Base-by-base conservation (phyloP, 2,329 filamentous ascomycete genomes). In the Apiospora malaysiana region DNA sequence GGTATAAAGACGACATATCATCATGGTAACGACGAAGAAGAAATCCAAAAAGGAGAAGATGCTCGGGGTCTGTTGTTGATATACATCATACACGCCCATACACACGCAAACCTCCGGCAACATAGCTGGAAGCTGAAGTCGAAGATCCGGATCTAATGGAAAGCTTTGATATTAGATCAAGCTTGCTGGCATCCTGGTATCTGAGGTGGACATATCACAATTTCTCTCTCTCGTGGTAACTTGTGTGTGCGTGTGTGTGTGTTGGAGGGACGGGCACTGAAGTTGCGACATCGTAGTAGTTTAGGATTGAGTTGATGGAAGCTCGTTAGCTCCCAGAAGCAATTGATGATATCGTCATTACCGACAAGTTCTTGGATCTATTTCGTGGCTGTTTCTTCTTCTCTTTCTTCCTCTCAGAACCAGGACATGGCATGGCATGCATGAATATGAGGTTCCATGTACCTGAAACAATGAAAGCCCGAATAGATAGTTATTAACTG, bases 321-420 rank as follows among this genome's bases (percentile, higher is more conserved):
- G 49, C 47, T 27, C 16, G 27, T 18, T 37, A 56, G 51, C 32
- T 63, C 18, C 51, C 25, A 12, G 56, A 63, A 32, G 32, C 32
- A 63, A 63, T 63, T 63, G 27, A 63, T 63, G 27, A 63, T 63
- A 63, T 63, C 32, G 56, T 63, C 56, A 18, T 63, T 63, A 21
- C 56, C 9, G 8, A 56, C 27, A 14, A 18, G n/a, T 37, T 21
- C 27, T n/a, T 9, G 18, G 8, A 46, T 18, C 18, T n/a, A 3
- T 7, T 27, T 18, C 49, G n/a, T n/a, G n/a, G n/a, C n/a, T n/a
- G n/a, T n/a, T 8, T 16, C 14, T 18, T 51, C 23, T 25, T 51
- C 10, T 51, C 6, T 6, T 51, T 51, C 3, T 25, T 51, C 4
- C 10, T 49, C 47, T 2, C n/a, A 25, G 32, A 32, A 32, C 32